Base-by-base conservation (phyloP, 768 basidiomycete genomes). In the Lentinula raphanica region DNA sequence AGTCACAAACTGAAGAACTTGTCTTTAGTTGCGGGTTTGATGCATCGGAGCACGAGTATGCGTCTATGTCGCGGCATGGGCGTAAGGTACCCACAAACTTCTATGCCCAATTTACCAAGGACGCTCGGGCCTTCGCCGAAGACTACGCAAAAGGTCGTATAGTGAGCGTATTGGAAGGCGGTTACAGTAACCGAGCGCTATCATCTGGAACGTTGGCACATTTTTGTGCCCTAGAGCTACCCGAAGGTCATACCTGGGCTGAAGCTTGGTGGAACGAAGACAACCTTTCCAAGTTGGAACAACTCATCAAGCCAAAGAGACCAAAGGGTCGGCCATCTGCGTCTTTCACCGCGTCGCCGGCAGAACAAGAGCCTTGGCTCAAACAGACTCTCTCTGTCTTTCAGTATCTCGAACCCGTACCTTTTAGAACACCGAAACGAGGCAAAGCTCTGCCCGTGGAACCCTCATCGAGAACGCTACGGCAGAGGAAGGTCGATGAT, bases 121-220 rank as follows among this genome's bases (percentile, higher is more conserved):
- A 96, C 63, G 82, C 84, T 0, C 76, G 81, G 54, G 67, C 64
- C 0, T 80, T 99, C 57, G 86, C 88, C 6, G 79, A 88, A 27
- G 62, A 69, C 45, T 85, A 85, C 61, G 84, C 91, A 0, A 65
- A 69, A 1, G 92, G 94, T 0, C 80, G 85, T 40, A 64, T 96
- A 5, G 78, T 98, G 38, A 94, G 92, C 63, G 90, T 98, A 0
- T 82, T 99, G 1, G 96, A 99, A 72, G 96, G 96, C 1, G 96
- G 95, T 1, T 98, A 98, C 66, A 92, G 91, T 64, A 94, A 98
- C 68, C 80, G 88, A 5, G 94, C 96, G 0, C 75, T 98, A 56
- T 84, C 77, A 5, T 93, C 90, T 61, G 96, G 90, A 0, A 80
- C 87, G 0, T 83, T 94, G 81, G 90, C 93, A 0, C 90, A 94